Evolutionary conservation across 2,329 filamentous ascomycete genomes (phyloP).

Genomic region (Hypoxylon sp.): DNA sequence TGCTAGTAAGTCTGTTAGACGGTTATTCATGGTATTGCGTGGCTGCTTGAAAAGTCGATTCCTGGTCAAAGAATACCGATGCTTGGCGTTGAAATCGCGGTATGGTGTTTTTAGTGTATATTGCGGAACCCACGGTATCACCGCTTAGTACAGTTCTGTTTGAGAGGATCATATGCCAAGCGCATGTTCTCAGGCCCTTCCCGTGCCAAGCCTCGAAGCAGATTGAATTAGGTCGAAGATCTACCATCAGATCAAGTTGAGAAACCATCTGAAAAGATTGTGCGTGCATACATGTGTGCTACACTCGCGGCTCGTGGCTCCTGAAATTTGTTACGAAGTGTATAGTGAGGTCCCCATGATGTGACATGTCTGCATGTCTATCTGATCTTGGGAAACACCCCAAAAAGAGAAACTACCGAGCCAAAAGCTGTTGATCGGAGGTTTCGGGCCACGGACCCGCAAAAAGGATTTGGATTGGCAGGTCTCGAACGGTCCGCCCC

Average conservation of each 20-base stretch:
- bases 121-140: conserved; percentile 21
- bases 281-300: conserved; percentile 5
- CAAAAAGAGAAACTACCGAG: conserved; percentile 32
- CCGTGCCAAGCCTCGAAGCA: conserved; percentile 3
- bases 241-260: conserved; percentile 8
- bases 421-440: conserved; percentile 42
- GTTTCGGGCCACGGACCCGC: conserved; percentile 46
- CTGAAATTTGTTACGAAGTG: conserved; percentile 7
- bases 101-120: conserved; percentile 26
- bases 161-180: conserved; percentile 4
- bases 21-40: conserved; percentile 1
- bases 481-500: conserved; percentile 33
- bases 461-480: conserved; percentile 34
- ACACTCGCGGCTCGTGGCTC: conserved; percentile 28
- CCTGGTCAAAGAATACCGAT: conserved; percentile 14
- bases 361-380: conserved; percentile 32
- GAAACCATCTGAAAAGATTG: conserved; percentile 14
- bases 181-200: conserved; percentile 1
- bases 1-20: conserved; percentile 29
- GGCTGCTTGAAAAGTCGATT: conserved; percentile 13
- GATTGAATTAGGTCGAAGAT: conserved; percentile 11
- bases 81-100: conserved; percentile 22
- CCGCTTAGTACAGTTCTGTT: conserved; percentile 9
- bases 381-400: conserved; percentile 31
- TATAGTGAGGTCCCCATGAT: conserved; percentile 13